Conservation (phyloP, 2,329 filamentous ascomycete species). For the Aspergillus cejpii region DNA sequence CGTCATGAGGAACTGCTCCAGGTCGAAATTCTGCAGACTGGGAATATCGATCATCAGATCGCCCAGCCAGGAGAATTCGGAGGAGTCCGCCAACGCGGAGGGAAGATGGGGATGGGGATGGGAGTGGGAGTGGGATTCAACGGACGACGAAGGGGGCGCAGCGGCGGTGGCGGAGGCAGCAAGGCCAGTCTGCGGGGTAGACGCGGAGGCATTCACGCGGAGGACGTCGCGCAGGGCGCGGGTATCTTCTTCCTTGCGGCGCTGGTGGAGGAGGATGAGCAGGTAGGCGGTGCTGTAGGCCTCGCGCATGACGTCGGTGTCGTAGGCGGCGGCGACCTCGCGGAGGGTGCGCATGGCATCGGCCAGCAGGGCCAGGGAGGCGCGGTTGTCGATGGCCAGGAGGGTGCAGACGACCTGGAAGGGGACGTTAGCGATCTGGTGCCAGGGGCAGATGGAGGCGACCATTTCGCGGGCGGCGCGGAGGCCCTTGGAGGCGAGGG, state of each 20-base stretch:
- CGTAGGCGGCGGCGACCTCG: constrained; percentile 40
- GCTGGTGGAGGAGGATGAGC: constrained; percentile 49
- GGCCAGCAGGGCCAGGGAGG: constrained; percentile 44
- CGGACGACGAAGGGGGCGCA: not conserved
- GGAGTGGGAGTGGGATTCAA: constrained; percentile 13
- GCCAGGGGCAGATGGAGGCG: constrained; percentile 47
- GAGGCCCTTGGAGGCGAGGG: constrained; percentile 42
- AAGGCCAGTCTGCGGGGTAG: constrained; percentile 9
- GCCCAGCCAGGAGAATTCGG: constrained; percentile 41
- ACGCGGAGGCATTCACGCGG: constrained; percentile 29
- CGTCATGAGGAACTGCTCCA: constrained; percentile 39
- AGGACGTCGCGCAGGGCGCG: constrained; percentile 37
- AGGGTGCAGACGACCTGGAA: constrained; percentile 54
- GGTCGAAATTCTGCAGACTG: constrained; percentile 40
- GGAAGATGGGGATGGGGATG: not conserved
- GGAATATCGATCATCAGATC: constrained; percentile 43
- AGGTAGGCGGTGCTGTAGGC: constrained; percentile 51
- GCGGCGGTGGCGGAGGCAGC: constrained; percentile 2
- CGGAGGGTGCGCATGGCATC: constrained; percentile 48
- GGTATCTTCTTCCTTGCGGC: constrained; percentile 44
- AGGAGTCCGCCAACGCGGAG: constrained; percentile 21
- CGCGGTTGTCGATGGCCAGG: constrained; percentile 49
- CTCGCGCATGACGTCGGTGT: constrained; percentile 47
- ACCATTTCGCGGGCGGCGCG: constrained; percentile 45
- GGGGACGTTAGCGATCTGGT: constrained; percentile 54